Evolutionary conservation across 371 early-diverging fungal genomes (phyloP).

Genomic region (Circinella minor): DNA sequence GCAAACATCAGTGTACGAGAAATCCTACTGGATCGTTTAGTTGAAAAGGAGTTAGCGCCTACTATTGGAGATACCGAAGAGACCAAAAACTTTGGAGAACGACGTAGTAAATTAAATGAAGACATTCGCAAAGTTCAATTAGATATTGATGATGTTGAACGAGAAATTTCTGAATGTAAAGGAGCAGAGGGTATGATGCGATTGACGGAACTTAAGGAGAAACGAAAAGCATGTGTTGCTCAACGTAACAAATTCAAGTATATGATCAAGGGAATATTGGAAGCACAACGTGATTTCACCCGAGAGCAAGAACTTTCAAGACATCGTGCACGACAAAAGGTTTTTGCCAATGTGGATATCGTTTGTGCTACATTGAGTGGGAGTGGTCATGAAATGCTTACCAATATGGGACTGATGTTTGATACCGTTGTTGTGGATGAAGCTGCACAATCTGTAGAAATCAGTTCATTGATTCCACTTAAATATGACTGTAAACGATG

Average conservation of each 20-base stretch:
- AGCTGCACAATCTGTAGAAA: conserved; percentile 96
- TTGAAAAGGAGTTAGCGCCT: conserved; percentile 56
- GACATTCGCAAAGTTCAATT: conserved; percentile 48
- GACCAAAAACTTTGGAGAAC: conserved; percentile 24
- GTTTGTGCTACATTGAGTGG: conserved; percentile 86
- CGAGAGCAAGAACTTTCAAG: conserved; percentile 56
- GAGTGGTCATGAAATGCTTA: conserved; percentile 86
- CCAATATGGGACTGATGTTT: conserved; percentile 64
- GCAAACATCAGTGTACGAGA: conserved; percentile 76
- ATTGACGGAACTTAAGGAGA: conserved; percentile 32
- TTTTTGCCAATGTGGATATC: conserved; percentile 75
- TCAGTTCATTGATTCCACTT: conserved; percentile 90
- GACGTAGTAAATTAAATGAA: conserved; percentile 33
- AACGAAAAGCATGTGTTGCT: conserved; percentile 27
- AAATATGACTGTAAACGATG: conserved; percentile 83
- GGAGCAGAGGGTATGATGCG: conserved; percentile 7
- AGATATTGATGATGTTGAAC: conserved; percentile 58
- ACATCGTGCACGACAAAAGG: conserved; percentile 64
- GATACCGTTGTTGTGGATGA: conserved; percentile 96
- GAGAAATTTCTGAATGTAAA: conserved; percentile 38
- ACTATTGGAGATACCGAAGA: conserved; percentile 18
- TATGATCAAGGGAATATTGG: conserved; percentile 47
- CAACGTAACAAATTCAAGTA: conserved; percentile 42
- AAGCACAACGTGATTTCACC: conserved; percentile 47
- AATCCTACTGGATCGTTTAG: conserved; percentile 69